phyloP scores from a whole-genome alignment of 2,329 filamentous ascomycete genomes.

The Alternaria sp. region DNA sequence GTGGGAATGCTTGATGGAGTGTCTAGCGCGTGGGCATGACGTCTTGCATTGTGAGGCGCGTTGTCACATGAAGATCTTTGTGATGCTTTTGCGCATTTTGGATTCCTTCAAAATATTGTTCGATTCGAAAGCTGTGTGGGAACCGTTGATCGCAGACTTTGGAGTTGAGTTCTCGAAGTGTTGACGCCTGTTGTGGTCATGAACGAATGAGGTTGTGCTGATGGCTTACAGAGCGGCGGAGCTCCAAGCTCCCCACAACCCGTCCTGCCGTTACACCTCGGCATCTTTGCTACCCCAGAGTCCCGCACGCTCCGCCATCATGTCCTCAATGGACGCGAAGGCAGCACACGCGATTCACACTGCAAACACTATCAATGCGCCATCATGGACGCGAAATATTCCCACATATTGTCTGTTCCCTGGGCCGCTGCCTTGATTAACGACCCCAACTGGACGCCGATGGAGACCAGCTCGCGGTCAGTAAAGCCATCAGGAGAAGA shows the following conservation, averaged over 20 bases:
- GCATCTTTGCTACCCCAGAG: constrained; percentile 3
- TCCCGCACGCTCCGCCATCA: background rate
- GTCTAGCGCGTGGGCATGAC: constrained; percentile 26
- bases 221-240: background rate
- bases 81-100: background rate
- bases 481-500: constrained; percentile 54
- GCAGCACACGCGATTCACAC: background rate
- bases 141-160: background rate
- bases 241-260: background rate
- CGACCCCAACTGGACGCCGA: constrained; percentile 51
- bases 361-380: background rate
- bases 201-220: background rate
- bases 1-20: constrained; percentile 16
- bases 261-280: constrained; percentile 8
- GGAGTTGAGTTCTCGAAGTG: background rate
- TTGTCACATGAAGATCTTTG: constrained; percentile 6
- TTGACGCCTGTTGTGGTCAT: background rate
- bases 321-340: constrained; percentile 4
- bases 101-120: background rate
- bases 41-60: constrained; percentile 25
- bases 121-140: background rate
- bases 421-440: constrained; percentile 58
- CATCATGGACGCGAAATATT: constrained; percentile 31
- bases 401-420: constrained; percentile 48
- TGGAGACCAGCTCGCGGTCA: constrained; percentile 42